Conservation (phyloP, 306 rosid genomes). For the Spatholobus suberectus region DNA sequence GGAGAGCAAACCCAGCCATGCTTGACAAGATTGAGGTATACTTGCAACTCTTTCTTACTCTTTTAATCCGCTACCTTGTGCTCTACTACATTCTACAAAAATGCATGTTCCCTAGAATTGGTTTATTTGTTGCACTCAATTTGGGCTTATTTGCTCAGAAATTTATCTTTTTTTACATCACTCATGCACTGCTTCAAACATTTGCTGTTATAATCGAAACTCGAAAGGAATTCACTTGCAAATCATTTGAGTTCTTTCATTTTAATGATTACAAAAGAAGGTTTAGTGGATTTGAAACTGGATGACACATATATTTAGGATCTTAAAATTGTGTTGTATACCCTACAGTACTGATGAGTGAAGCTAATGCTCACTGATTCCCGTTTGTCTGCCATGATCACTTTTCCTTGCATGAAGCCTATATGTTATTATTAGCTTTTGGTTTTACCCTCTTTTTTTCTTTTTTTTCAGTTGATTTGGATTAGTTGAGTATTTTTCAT, state of each 20-base stretch:
- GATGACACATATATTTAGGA: not conserved
- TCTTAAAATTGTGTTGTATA: not conserved
- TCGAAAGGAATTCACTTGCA: not conserved
- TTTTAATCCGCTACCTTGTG: not conserved
- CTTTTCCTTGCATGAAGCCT: not conserved
- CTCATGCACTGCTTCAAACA: not conserved
- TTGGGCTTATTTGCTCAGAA: not conserved
- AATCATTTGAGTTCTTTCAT: not conserved
- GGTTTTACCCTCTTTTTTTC: not conserved
- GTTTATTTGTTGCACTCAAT: not conserved
- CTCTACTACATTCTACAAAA: not conserved
- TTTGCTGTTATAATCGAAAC: not conserved
- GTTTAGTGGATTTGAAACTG: not conserved
- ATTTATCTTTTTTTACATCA: not conserved
- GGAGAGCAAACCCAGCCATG: slow-evolving; percentile 86
- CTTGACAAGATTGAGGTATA: slow-evolving; percentile 92
- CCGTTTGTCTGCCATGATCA: not conserved
- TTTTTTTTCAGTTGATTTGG: not conserved
- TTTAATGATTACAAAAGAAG: not conserved
- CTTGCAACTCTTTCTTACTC: slow-evolving; percentile 9
- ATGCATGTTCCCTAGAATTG: not conserved
- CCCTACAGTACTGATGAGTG: not conserved
- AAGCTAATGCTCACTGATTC: not conserved
- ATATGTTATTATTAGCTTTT: slow-evolving; percentile 18
- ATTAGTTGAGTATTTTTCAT: not conserved